phyloP scores from a whole-genome alignment of 2,329 filamentous ascomycete species.

The Neocucurbitaria cava region DNA sequence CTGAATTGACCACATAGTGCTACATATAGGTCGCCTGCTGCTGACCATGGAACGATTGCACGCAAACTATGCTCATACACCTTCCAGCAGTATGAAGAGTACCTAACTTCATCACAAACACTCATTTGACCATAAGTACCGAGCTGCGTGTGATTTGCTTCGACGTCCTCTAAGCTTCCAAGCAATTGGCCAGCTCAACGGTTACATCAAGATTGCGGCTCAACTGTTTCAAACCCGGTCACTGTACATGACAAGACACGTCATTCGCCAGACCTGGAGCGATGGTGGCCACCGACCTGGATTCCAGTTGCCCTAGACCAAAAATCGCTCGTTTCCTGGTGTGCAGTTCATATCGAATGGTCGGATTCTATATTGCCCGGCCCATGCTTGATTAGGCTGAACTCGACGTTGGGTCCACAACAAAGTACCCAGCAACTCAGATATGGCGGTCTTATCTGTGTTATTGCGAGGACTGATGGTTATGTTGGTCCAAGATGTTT shows the following conservation, averaged over 20 bases:
- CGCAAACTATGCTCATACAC: neutral
- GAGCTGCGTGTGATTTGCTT: neutral
- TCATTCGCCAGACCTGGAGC: slow-evolving; percentile 16
- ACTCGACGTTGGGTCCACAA: slow-evolving; percentile 19
- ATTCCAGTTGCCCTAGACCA: slow-evolving; percentile 5
- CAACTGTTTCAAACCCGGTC: slow-evolving; percentile 22
- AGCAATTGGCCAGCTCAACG: neutral
- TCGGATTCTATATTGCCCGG: slow-evolving; percentile 36
- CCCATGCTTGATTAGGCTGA: slow-evolving; percentile 38
- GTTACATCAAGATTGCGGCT: slow-evolving; percentile 27
- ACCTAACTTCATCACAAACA: neutral
- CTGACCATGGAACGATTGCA: neutral
- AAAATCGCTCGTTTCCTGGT: slow-evolving; percentile 6
- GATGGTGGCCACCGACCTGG: slow-evolving; percentile 16
- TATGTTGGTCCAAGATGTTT: neutral
- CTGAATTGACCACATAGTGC: neutral
- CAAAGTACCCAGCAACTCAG: slow-evolving; percentile 4
- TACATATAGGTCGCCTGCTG: neutral
- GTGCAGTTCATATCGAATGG: slow-evolving; percentile 20
- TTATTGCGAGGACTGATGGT: neutral
- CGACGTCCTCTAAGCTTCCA: neutral
- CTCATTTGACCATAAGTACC: neutral
- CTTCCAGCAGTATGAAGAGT: neutral
- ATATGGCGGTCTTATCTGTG: too few relatives aligned
- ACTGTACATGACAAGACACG: slow-evolving; percentile 6